Evolutionary conservation across 2,329 filamentous ascomycete genomes (phyloP).

Genomic region (Leptodontidium sp.): DNA sequence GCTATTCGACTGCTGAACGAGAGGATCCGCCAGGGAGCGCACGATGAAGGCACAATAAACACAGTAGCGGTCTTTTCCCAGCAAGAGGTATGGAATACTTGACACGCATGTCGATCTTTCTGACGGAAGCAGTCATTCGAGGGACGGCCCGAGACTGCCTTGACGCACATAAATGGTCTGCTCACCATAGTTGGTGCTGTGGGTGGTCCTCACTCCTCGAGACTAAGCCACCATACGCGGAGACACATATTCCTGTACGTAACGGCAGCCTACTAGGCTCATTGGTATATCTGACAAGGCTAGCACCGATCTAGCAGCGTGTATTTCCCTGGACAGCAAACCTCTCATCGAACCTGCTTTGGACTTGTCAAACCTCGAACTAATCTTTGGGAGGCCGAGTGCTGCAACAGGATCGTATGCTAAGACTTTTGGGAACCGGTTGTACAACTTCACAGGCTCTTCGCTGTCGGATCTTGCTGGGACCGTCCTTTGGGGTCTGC

Average conservation of each 20-base stretch:
- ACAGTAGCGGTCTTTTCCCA: conserved; percentile 35
- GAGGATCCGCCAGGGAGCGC: conserved; percentile 29
- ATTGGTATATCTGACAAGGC: conserved; percentile 8
- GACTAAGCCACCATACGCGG: conserved; percentile 28
- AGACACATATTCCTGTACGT: conserved; percentile 34
- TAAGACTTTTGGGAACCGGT: conserved; percentile 27
- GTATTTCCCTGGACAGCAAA: conserved; percentile 30
- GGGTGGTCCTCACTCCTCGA: conserved; percentile 31
- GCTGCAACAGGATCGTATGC: conserved; percentile 25
- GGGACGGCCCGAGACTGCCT: conserved; percentile 26
- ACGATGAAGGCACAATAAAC: conserved; percentile 40
- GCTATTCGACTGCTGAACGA: conserved; percentile 36
- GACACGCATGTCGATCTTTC: neutral
- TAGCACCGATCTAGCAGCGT: conserved; percentile 35
- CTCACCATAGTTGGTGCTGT: conserved; percentile 30
- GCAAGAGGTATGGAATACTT: conserved; percentile 34
- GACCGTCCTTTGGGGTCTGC: conserved; percentile 36
- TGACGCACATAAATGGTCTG: conserved; percentile 34
- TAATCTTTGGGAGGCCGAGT: conserved; percentile 34
- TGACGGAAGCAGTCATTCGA: conserved; percentile 28
- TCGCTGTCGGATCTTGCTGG: conserved; percentile 31
- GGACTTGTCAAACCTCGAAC: conserved; percentile 27
- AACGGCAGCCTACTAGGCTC: neutral
- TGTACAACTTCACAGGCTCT: conserved; percentile 32
- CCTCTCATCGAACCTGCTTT: conserved; percentile 28